Base-by-base conservation (phyloP, 208 protist genomes). In the Dictyostelium gargantuum region DNA sequence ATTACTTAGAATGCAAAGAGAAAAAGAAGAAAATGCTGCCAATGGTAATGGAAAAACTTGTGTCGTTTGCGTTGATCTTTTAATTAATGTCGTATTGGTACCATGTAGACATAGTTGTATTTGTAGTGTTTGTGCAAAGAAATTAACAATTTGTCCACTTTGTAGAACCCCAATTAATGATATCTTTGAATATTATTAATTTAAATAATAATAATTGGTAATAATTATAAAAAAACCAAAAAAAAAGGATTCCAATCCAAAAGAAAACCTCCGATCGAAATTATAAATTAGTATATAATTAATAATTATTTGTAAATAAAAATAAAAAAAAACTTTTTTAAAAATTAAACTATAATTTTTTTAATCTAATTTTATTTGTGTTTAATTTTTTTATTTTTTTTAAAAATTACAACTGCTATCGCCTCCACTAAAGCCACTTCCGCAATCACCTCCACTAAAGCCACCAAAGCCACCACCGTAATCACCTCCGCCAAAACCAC, bases 21-120 rank as follows among this genome's bases (percentile, higher is more conserved):
- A 86, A 38, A 86, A 86, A 76, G 81, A 89, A 23, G 70, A 76
- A 42, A 42, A 38, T 13, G 23, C 32, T 9, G 6, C 26, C 21
- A 52, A 80, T 58, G 29, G 35, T 13, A 80, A 80, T 23, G 17
- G 15, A 10, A 80, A 80, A 21, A 79, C 54, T 2, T 89, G 82
- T 79, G 19, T 68, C 0, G 38, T 89, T 26, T 89, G 82, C 68
- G 68, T 61, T 6, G 82, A 89, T 9, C 17, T 42, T 15, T 26
- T 23, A n/a, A 79, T 89, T 1, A 89, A 79, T 61, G 35, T 35
- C 26, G 42, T 89, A 21, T 42, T 89, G 0, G 29, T 89, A 52
- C 82, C 82, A 26, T 89, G 82, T n/a, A 68, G 58, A 50, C 82
- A 89, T 26, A 54, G 82, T 73, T 89, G 68, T 68, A n/a, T 89